These are phyloP conservation scores for Begonia peltatifolia DNA, from an alignment of 306 rosid species.

Conservation along the genomic window DNA sequence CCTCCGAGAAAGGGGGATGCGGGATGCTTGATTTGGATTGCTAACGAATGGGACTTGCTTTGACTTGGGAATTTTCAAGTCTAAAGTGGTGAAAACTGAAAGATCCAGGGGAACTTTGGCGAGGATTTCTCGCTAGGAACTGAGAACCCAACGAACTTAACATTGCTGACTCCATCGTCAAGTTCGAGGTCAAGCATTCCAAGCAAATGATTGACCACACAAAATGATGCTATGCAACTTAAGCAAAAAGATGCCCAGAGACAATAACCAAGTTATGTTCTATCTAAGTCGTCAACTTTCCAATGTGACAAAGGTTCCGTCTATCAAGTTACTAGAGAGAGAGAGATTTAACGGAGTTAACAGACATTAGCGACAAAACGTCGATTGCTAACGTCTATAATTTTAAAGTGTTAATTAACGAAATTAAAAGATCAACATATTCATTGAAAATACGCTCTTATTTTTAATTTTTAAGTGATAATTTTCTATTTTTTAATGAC, in stretches of 20 bases:
- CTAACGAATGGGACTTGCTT: too few relatives aligned
- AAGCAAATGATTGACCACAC: not conserved
- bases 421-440: too few relatives aligned
- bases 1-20: slow-evolving; percentile 1
- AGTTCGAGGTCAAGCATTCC: not conserved
- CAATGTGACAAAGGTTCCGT: not conserved
- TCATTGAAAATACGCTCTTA: too few relatives aligned
- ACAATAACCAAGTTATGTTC: not conserved
- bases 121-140: slow-evolving; percentile 12
- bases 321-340: not conserved
- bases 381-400: too few relatives aligned
- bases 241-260: not conserved
- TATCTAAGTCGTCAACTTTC: not conserved
- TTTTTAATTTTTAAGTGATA: too few relatives aligned
- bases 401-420: too few relatives aligned
- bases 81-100: slow-evolving; percentile 12
- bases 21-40: slow-evolving; percentile 58
- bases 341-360: too few relatives aligned
- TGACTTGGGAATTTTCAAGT: slow-evolving; percentile 24
- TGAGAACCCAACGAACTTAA: slow-evolving; percentile 36
- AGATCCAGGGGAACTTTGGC: slow-evolving; percentile 16
- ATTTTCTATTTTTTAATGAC: too few relatives aligned
- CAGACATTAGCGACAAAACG: too few relatives aligned
- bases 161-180: slow-evolving; percentile 39
- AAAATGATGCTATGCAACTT: not conserved